These are phyloP conservation scores for Citrus sinensis DNA, from an alignment of 345 rosid genomes.

Conservation along the genomic window DNA sequence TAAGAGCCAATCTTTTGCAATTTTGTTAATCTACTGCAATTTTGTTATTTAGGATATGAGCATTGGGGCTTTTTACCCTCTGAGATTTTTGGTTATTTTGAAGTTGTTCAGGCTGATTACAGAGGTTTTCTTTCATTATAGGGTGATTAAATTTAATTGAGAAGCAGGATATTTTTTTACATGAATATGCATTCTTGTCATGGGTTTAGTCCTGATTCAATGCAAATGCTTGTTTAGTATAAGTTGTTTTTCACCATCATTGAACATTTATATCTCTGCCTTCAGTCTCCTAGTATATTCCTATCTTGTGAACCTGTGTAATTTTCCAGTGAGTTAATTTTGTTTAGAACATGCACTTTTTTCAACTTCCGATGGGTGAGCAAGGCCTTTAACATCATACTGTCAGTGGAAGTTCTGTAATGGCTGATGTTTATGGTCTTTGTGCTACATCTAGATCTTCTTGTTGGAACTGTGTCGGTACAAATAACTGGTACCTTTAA, in stretches of 20 bases:
- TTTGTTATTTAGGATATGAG: background rate
- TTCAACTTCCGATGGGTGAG: background rate
- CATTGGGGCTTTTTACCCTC: background rate
- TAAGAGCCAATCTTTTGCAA: constrained; percentile 15
- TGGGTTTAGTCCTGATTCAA: too few relatives aligned
- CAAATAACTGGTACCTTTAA: background rate
- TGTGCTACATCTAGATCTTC: background rate
- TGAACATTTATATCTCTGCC: background rate
- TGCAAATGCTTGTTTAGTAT: too few relatives aligned
- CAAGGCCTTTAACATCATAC: background rate
- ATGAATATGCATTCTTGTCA: too few relatives aligned
- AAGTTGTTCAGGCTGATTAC: background rate
- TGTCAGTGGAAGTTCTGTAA: background rate
- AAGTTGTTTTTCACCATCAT: too few relatives aligned
- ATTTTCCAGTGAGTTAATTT: background rate
- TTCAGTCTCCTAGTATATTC: background rate
- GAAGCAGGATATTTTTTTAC: background rate
- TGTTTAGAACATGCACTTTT: background rate
- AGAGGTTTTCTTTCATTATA: background rate
- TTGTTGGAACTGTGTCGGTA: background rate
- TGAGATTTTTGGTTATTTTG: background rate
- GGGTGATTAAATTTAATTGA: background rate
- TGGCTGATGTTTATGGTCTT: background rate
- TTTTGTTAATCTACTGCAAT: constrained; percentile 1
- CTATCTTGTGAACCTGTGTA: background rate